Evolutionary conservation across 345 rosid species (phyloP).

Genomic region (Dipteronia dyeriana): DNA sequence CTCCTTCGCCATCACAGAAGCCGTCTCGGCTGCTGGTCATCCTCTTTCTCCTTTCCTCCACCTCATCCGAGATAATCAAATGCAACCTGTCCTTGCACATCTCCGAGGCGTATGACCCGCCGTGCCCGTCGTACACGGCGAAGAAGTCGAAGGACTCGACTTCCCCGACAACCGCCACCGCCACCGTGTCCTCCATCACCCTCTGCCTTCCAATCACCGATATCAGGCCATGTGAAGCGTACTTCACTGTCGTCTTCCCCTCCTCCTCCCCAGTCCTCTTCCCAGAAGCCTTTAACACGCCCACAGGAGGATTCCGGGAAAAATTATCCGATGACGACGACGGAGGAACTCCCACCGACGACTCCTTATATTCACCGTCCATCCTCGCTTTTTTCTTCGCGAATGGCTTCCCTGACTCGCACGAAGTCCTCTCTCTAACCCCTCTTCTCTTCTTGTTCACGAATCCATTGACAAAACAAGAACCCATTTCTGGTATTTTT

Average conservation of each 20-base stretch:
- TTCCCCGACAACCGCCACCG: slow-evolving; percentile 21
- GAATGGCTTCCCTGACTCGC: not conserved
- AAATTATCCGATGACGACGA: not conserved
- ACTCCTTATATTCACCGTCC: not conserved
- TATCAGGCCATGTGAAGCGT: slow-evolving; percentile 31
- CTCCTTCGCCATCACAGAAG: too few relatives aligned
- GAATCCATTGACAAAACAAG: not conserved
- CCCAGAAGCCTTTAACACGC: not conserved
- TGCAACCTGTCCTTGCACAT: slow-evolving; percentile 39
- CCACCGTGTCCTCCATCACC: slow-evolving; percentile 39
- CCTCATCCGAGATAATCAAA: slow-evolving; percentile 33
- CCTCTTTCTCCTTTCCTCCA: slow-evolving; percentile 16
- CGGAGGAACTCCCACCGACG: not conserved
- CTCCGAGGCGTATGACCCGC: slow-evolving; percentile 26
- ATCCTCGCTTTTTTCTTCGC: not conserved
- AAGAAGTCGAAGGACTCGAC: slow-evolving; percentile 31
- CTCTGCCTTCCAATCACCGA: slow-evolving; percentile 43
- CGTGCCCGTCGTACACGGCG: slow-evolving; percentile 47
- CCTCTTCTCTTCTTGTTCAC: not conserved
- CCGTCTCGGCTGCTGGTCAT: not conserved
- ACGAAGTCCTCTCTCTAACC: not conserved
- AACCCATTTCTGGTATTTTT: not conserved
- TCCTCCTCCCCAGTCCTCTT: not conserved
- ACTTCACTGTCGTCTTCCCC: not conserved
- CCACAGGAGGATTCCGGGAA: not conserved